Evolutionary conservation across 2,329 filamentous ascomycete species (phyloP).

Genomic region (Penicillium sp.): DNA sequence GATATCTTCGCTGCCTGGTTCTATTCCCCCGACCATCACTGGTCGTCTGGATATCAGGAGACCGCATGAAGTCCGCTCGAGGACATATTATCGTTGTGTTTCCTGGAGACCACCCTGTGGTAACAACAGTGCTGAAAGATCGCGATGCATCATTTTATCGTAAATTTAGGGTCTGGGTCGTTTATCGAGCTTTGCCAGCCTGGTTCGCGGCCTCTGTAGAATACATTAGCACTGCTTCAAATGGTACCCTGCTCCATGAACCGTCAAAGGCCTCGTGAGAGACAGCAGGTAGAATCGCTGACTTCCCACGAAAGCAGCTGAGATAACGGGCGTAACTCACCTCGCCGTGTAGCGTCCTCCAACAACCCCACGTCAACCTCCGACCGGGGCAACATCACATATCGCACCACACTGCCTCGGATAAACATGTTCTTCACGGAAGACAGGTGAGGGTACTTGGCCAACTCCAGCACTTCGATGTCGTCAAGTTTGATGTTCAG

Average conservation of each 20-base stretch:
- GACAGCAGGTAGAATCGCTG: neutral
- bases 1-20: neutral
- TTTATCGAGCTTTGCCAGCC: constrained; percentile 48
- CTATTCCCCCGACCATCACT: neutral
- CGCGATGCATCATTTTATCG: constrained; percentile 15
- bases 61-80: constrained; percentile 7
- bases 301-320: neutral
- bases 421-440: constrained; percentile 97
- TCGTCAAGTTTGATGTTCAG: constrained; percentile 99
- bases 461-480: constrained; percentile 84
- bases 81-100: constrained; percentile 11
- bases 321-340: constrained; percentile 44
- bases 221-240: constrained; percentile 11
- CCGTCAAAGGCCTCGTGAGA: neutral
- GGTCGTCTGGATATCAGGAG: neutral
- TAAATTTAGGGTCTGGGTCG: constrained; percentile 15
- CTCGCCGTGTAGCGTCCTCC: constrained; percentile 87
- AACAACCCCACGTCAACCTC: constrained; percentile 81
- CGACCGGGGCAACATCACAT: constrained; percentile 78
- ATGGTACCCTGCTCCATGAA: neutral
- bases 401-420: constrained; percentile 84
- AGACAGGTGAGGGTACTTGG: constrained; percentile 88
- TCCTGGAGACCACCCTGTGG: constrained; percentile 12
- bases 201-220: constrained; percentile 49
- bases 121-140: constrained; percentile 17